Conservation (phyloP, 2,329 filamentous ascomycete species). For the Penicillium sp. region DNA sequence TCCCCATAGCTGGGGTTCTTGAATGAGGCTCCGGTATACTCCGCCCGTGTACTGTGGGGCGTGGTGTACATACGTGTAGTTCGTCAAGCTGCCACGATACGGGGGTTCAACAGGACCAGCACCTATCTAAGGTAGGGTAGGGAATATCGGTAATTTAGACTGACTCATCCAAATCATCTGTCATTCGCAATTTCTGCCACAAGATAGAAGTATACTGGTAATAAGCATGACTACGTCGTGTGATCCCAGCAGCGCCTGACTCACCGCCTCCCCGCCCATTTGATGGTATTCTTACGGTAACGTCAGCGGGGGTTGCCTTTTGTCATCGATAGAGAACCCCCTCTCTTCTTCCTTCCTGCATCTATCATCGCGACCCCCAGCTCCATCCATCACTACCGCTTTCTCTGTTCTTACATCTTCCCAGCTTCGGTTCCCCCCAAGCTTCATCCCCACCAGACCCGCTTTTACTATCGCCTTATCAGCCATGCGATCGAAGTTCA, state of each 20-base stretch:
- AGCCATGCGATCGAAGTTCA: conserved; percentile 97
- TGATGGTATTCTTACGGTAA: conserved; percentile 29
- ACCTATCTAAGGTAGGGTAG: too few relatives aligned
- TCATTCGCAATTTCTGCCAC: too few relatives aligned
- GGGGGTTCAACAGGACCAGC: too few relatives aligned
- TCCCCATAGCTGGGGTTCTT: too few relatives aligned
- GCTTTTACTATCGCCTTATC: conserved; percentile 37
- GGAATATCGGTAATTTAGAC: too few relatives aligned
- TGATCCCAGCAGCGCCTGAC: conserved; percentile 18
- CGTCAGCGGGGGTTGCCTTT: conserved; percentile 34
- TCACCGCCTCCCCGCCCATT: conserved; percentile 27
- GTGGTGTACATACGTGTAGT: too few relatives aligned
- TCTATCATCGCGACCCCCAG: conserved; percentile 15
- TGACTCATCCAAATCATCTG: too few relatives aligned
- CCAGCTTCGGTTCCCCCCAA: conserved; percentile 12
- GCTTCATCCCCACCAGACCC: conserved; percentile 22
- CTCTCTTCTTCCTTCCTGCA: conserved; percentile 26
- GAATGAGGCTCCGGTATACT: too few relatives aligned
- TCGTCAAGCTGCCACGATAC: too few relatives aligned
- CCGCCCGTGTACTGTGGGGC: too few relatives aligned
- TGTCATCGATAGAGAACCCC: conserved; percentile 33
- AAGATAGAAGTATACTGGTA: too few relatives aligned
- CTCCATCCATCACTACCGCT: conserved; percentile 29
- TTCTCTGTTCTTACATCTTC: conserved; percentile 19
- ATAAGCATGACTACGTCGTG: conserved; percentile 6